Conservation (phyloP, 148 eudicot genomes). For the Camellia lanceoleosa region DNA sequence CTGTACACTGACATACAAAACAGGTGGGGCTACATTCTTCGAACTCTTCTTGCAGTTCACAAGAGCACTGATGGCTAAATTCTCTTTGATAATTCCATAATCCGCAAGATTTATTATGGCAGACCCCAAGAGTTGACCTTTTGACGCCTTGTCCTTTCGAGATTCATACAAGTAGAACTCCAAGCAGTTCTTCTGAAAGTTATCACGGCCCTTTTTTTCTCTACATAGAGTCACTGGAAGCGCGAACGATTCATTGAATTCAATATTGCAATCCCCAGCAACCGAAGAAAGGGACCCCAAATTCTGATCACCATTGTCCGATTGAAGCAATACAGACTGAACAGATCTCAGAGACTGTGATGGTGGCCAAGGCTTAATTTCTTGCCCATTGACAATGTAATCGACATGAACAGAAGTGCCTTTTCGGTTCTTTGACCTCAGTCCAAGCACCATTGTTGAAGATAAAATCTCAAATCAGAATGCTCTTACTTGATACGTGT, state of each 20-base stretch:
- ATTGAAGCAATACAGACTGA: constrained; percentile 70
- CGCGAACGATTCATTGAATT: constrained; percentile 63
- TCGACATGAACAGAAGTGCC: constrained; percentile 63
- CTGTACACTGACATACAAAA: constrained; percentile 52
- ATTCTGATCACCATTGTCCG: constrained; percentile 77
- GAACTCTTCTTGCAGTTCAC: constrained; percentile 57
- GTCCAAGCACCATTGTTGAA: constrained; percentile 69
- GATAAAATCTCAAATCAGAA: background rate
- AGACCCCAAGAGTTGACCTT: constrained; percentile 75
- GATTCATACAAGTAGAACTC: constrained; percentile 80
- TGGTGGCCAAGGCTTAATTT: constrained; percentile 97
- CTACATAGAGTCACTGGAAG: constrained; percentile 51
- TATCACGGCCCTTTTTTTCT: constrained; percentile 38
- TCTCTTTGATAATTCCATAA: constrained; percentile 64
- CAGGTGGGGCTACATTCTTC: constrained; percentile 43
- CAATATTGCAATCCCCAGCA: constrained; percentile 53
- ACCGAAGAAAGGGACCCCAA: constrained; percentile 63
- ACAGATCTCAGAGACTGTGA: constrained; percentile 69
- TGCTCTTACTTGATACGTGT: background rate
- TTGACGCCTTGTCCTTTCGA: constrained; percentile 58
- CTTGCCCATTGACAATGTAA: constrained; percentile 65
- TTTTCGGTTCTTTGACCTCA: constrained; percentile 62
- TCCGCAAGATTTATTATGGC: constrained; percentile 68
- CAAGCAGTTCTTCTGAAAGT: constrained; percentile 67
- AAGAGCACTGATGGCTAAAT: constrained; percentile 34